Evolutionary conservation across 2,329 filamentous ascomycete species (phyloP).

Genomic region (Dissoconium aciculare): DNA sequence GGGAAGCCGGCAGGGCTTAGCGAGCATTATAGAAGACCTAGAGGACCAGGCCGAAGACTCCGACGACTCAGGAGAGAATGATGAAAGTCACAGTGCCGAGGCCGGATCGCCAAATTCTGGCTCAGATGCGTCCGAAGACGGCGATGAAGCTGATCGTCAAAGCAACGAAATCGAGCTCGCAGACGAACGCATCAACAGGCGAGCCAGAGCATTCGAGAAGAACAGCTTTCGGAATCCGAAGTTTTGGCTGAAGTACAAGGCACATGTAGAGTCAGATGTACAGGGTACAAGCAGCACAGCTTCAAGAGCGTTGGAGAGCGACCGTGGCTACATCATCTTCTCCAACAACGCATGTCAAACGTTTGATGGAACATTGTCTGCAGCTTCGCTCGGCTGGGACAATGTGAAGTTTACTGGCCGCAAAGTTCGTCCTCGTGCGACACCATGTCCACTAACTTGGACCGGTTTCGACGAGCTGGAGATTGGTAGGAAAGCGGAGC

Average conservation of each 20-base stretch:
- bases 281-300: neutral
- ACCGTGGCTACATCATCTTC: constrained; percentile 11
- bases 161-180: constrained; percentile 2
- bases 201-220: constrained; percentile 8
- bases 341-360: constrained; percentile 9
- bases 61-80: neutral
- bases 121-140: neutral
- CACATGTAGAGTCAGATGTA: neutral
- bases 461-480: no score
- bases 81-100: neutral
- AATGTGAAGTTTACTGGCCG: constrained; percentile 8
- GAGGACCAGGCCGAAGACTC: neutral
- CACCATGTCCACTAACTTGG: neutral
- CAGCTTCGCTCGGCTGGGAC: constrained; percentile 8
- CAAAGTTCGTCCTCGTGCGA: constrained; percentile 9
- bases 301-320: neutral
- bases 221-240: constrained; percentile 12
- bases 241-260: constrained; percentile 11
- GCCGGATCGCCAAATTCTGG: neutral
- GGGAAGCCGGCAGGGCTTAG: constrained; percentile 2
- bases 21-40: constrained; percentile 1
- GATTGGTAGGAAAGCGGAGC: no score
- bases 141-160: constrained; percentile 1
- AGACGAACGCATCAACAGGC: constrained; percentile 6
- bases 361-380: constrained; percentile 10